A percentile compares a stretch with the other conserved stretches of the same genome.
Conservation (phyloP, 352 stramenopile genomes). For the Lagenidium sp. region DNA sequence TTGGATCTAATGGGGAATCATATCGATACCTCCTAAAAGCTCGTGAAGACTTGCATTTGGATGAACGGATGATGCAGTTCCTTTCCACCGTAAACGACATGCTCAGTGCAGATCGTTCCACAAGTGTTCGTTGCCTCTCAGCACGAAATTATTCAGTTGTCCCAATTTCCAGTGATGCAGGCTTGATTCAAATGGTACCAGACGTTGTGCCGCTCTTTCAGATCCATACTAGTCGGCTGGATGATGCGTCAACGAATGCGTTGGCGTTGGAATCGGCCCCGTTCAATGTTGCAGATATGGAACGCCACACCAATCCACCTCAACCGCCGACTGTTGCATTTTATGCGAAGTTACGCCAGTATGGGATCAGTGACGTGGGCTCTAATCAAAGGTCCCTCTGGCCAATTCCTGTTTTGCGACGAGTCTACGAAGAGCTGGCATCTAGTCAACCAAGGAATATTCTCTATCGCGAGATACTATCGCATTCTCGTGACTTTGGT, state of each 20-base stretch:
- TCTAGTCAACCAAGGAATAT: constrained; percentile 52
- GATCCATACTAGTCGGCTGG: constrained; percentile 49
- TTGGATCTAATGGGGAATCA: constrained; percentile 57
- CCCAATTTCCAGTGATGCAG: constrained; percentile 65
- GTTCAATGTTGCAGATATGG: too few relatives aligned
- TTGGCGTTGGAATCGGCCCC: too few relatives aligned
- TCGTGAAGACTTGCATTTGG: constrained; percentile 80
- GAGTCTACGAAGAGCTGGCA: constrained; percentile 64
- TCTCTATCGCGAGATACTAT: constrained; percentile 50
- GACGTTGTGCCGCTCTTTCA: constrained; percentile 77
- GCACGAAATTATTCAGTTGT: constrained; percentile 73
- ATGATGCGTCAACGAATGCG: constrained; percentile 8
- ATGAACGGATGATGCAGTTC: constrained; percentile 90
- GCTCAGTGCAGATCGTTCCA: constrained; percentile 33
- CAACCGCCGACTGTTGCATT: constrained; percentile 64
- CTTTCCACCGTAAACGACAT: constrained; percentile 67
- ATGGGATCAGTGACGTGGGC: constrained; percentile 60
- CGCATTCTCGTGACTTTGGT: constrained; percentile 40
- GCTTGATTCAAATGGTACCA: constrained; percentile 83
- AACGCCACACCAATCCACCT: too few relatives aligned
- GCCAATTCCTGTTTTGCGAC: constrained; percentile 43
- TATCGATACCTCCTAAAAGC: constrained; percentile 85
- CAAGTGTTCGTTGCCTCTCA: constrained; percentile 28
- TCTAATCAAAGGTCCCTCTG: constrained; percentile 57
- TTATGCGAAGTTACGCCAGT: constrained; percentile 76